Percentiles rank a stretch among this genome's conserved stretches.
Conservation (phyloP, 2,329 filamentous ascomycete species). For the Fusarium continuum region DNA sequence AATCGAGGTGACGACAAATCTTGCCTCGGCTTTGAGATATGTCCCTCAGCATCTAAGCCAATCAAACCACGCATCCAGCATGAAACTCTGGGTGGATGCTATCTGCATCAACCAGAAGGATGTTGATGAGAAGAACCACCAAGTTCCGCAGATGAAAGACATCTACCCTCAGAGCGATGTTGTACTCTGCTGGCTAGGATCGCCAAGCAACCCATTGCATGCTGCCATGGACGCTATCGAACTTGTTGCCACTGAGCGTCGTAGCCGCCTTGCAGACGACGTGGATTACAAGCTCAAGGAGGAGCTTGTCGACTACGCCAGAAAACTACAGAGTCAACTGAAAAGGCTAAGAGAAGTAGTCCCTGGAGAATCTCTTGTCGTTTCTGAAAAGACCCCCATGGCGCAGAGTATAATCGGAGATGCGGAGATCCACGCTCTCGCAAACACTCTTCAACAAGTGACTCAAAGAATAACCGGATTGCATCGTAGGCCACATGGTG, state of each 20-base stretch:
- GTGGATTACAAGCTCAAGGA: background rate
- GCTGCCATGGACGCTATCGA: background rate
- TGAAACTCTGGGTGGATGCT: background rate
- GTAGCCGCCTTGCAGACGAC: background rate
- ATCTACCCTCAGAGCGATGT: background rate
- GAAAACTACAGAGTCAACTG: background rate
- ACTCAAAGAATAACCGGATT: background rate
- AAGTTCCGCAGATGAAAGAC: background rate
- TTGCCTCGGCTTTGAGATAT: background rate
- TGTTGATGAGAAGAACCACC: background rate
- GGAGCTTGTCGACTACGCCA: background rate
- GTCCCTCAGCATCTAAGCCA: background rate
- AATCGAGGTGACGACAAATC: background rate
- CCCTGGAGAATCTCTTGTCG: background rate
- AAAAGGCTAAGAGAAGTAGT: background rate
- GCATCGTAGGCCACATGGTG: background rate
- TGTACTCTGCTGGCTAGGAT: conserved; percentile 7
- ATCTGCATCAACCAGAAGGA: conserved; percentile 4
- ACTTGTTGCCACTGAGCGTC: background rate
- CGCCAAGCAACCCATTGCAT: background rate
- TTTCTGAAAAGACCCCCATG: background rate
- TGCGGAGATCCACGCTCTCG: background rate
- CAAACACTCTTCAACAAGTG: background rate
- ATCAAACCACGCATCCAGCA: background rate
- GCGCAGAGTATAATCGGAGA: background rate